Evolutionary conservation across 805 yeast genomes (phyloP).

Genomic region (Cyberlindnera mrakii): DNA sequence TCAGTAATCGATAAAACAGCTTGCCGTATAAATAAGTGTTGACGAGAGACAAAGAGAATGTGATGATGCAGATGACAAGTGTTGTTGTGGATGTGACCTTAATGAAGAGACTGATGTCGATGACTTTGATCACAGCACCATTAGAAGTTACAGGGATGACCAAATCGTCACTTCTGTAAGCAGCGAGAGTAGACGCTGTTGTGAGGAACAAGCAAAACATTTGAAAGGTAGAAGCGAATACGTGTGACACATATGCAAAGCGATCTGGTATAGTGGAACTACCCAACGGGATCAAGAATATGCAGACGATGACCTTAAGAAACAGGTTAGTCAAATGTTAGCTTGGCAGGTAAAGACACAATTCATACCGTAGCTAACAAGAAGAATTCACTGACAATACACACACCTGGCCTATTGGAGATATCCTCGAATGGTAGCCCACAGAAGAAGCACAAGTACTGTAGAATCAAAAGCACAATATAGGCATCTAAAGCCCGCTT

Average conservation of each 20-base stretch:
- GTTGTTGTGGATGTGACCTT: background rate
- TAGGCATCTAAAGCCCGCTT: conserved; percentile 1
- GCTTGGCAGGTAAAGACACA: background rate
- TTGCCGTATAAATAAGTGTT: conserved; percentile 3
- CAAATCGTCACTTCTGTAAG: background rate
- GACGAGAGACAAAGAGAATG: background rate
- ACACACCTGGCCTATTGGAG: conserved; percentile 15
- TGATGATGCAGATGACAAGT: background rate
- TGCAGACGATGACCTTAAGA: conserved; percentile 1
- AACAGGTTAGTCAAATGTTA: background rate
- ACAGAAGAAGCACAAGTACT: conserved; percentile 12
- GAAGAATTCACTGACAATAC: conserved; percentile 5
- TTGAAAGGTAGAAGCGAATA: conserved; percentile 3
- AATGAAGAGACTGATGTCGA: background rate
- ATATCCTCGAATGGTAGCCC: conserved; percentile 14
- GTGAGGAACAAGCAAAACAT: background rate
- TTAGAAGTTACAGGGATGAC: background rate
- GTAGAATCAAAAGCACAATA: conserved; percentile 2
- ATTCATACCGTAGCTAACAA: conserved; percentile 5
- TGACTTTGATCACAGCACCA: background rate
- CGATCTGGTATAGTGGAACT: conserved; percentile 5
- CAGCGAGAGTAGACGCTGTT: background rate
- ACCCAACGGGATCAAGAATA: conserved; percentile 6
- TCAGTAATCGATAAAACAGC: conserved; percentile 12
- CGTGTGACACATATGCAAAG: conserved; percentile 1